phyloP scores from a whole-genome alignment of 2,329 filamentous ascomycete species.

The Aschersonia sp. region DNA sequence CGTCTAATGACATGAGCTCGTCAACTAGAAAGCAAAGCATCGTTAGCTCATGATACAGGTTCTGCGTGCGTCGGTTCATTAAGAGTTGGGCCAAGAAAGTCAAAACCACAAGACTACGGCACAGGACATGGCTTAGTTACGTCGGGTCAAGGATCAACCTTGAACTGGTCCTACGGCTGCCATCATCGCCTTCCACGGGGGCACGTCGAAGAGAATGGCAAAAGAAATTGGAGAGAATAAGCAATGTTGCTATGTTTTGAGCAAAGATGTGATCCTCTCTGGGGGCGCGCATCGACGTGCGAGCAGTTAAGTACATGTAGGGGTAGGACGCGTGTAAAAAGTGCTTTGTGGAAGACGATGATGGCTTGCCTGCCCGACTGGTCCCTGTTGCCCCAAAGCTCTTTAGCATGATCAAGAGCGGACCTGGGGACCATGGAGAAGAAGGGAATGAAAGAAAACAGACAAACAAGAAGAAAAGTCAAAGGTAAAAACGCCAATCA shows the following conservation, averaged over 20 bases:
- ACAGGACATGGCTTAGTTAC: conserved; percentile 4
- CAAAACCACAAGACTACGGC: conserved; percentile 1
- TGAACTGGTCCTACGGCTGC: conserved; percentile 37
- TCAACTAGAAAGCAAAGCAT: conserved; percentile 38
- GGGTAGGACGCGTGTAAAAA: conserved; percentile 5
- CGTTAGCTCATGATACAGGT: conserved; percentile 4
- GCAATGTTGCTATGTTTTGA: conserved; percentile 27
- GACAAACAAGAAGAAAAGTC: neutral
- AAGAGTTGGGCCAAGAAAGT: conserved; percentile 1
- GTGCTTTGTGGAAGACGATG: conserved; percentile 48
- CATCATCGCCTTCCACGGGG: conserved; percentile 49
- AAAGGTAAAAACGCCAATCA: neutral
- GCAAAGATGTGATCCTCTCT: conserved; percentile 19
- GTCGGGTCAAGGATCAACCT: conserved; percentile 4
- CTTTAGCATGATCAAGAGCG: neutral
- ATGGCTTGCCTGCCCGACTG: conserved; percentile 43
- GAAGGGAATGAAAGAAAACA: conserved; percentile 8
- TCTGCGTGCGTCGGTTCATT: too few relatives aligned
- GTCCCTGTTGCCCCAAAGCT: conserved; percentile 2
- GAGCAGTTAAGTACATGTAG: conserved; percentile 51
- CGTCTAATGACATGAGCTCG: conserved; percentile 44
- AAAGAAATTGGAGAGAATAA: conserved; percentile 18
- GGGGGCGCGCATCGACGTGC: conserved; percentile 15
- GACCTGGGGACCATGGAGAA: too few relatives aligned
- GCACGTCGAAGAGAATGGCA: conserved; percentile 19